Evolutionary conservation across 2,329 filamentous ascomycete genomes (phyloP), one percentile per base, ranked within the genome.

Genomic region (Epichloe hybrida): DNA sequence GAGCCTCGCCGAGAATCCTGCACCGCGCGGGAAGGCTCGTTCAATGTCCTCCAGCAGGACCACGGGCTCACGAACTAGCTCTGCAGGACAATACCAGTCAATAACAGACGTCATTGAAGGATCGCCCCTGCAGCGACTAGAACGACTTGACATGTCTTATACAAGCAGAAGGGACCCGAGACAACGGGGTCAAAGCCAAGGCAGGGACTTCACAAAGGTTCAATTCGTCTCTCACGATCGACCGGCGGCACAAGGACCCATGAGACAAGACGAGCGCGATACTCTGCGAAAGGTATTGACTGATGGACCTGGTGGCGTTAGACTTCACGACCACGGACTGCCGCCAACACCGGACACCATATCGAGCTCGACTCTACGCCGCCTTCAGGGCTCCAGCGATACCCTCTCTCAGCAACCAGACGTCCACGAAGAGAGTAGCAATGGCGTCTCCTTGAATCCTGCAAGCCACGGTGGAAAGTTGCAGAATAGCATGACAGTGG

Each of bases 281-380:
- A 66, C 69, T 0, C 56, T 77, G 12, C 68, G 74, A 9, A 70
- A 64, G 41, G 76, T 79, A 6, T 58, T 72, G 34, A 79, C 75
- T 0, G 72, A 75, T 34, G 68, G 67, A 59, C 66, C 51, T 53
- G 67, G 58, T 54, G 66, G 64, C 54, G 71, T 68, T 39, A 64
- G 67, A 57, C 53, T 70, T 2, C 66, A 70, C 49, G 67, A 71
- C 5, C 69, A 72, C 17, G 64, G 63, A 17, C 64, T 80, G 2
- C 78, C 78, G 9, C 78, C 78, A 0, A 81, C 78, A 0, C 78
- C 78, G 0, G 77, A 81, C 55, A 81, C 78, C 0, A 75, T 80
- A 20, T 78, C 77, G 1, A 78, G 75, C 2, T 74, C 74, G 2
- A 77, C 75, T 0, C 65, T 81, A 36, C 68, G 71, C 5, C 68